phyloP scores from a whole-genome alignment of 805 yeast species.

The Yarrowia hollandica region DNA sequence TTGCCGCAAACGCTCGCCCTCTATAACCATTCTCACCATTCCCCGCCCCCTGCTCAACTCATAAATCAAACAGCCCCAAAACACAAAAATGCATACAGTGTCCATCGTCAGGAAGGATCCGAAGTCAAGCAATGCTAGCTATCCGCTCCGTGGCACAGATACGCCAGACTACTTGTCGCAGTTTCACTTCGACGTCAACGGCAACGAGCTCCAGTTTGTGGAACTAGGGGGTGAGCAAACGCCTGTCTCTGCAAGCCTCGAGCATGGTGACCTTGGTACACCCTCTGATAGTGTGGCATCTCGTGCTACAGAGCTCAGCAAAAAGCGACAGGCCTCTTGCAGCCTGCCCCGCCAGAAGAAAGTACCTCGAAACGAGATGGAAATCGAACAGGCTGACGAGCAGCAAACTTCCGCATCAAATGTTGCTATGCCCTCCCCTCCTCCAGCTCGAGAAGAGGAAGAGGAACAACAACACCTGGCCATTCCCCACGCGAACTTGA shows the following conservation, averaged over 20 bases:
- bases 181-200: slow-evolving; percentile 26
- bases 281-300: background rate
- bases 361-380: slow-evolving; percentile 21
- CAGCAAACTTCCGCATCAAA: slow-evolving; percentile 25
- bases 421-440: slow-evolving; percentile 29
- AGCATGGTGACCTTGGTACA: background rate
- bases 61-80: slow-evolving; percentile 1
- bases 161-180: slow-evolving; percentile 27
- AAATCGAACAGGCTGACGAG: slow-evolving; percentile 20
- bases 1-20: background rate
- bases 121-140: slow-evolving; percentile 21
- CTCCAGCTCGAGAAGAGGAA: slow-evolving; percentile 26
- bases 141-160: slow-evolving; percentile 22
- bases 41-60: slow-evolving; percentile 8
- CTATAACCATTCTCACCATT: background rate
- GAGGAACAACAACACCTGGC: slow-evolving; percentile 17
- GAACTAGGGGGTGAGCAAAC: slow-evolving; percentile 15
- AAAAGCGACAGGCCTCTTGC: slow-evolving; percentile 19
- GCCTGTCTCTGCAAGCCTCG: background rate
- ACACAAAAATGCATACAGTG: slow-evolving; percentile 16
- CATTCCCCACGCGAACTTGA: slow-evolving; percentile 43
- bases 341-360: slow-evolving; percentile 24
- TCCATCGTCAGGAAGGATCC: slow-evolving; percentile 21
- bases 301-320: background rate
- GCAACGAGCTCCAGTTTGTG: slow-evolving; percentile 24